Evolutionary conservation across 805 yeast genomes (phyloP).

Genomic region (Wickerhamiella musiphila): DNA sequence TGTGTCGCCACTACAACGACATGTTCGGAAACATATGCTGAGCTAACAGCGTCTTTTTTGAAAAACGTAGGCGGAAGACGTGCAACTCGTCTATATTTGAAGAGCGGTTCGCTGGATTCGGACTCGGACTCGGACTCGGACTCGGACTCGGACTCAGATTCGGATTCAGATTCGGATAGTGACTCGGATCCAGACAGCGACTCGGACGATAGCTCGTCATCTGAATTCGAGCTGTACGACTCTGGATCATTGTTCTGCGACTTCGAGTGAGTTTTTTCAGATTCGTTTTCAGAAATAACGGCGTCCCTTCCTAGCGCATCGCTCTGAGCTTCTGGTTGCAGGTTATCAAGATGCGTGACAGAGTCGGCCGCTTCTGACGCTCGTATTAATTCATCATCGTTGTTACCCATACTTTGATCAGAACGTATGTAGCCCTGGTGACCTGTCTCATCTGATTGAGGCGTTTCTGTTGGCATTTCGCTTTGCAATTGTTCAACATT

Average conservation of each 20-base stretch:
- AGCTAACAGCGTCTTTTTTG: conserved; percentile 59
- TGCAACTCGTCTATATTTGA: conserved; percentile 57
- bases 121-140: conserved; percentile 20
- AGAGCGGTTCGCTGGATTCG: conserved; percentile 40
- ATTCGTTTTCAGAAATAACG: conserved; percentile 23
- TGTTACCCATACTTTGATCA: no score
- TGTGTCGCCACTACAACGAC: conserved; percentile 77
- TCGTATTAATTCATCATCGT: no score
- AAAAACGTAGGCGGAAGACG: conserved; percentile 57
- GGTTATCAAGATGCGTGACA: not conserved
- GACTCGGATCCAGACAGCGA: conserved; percentile 2
- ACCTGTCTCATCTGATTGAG: no score
- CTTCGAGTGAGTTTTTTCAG: conserved; percentile 14
- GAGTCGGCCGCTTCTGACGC: not conserved
- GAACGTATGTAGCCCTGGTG: no score
- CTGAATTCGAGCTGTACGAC: not conserved
- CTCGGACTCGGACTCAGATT: conserved; percentile 7
- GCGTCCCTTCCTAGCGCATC: not conserved
- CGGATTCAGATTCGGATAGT: conserved; percentile 16
- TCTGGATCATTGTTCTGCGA: not conserved
- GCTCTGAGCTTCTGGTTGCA: not conserved
- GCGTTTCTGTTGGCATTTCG: no score
- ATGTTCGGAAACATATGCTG: conserved; percentile 40
- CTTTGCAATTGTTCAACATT: no score
- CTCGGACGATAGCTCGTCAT: not conserved